A percentile compares a stretch with the other conserved stretches of the same genome.
Evolutionary conservation across 345 rosid genomes (phyloP).

Genomic region (Pugionium cornutum): DNA sequence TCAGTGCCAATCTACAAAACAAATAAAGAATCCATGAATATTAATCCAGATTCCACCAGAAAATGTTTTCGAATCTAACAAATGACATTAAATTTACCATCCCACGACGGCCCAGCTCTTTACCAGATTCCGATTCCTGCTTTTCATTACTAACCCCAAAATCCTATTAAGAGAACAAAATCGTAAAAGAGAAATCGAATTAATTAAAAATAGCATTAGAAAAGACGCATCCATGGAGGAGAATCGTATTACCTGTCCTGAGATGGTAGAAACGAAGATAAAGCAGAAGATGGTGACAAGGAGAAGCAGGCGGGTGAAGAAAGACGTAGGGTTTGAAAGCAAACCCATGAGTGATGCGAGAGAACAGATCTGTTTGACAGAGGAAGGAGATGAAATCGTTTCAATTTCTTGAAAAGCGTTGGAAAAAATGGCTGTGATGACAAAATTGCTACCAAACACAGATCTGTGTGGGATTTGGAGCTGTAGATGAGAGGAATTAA

Average conservation of each 20-base stretch:
- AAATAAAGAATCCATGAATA: conserved; percentile 7
- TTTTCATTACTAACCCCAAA: conserved; percentile 46
- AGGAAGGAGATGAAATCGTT: conserved; percentile 11
- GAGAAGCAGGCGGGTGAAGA: conserved; percentile 36
- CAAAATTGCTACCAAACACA: too few species aligned
- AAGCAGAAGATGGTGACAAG: conserved; percentile 35
- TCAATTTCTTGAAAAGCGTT: conserved; percentile 20
- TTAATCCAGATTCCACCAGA: conserved; percentile 3
- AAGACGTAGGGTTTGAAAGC: conserved; percentile 31
- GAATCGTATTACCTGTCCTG: conserved; percentile 47
- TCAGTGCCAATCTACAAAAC: conserved; percentile 51
- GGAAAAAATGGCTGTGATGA: background rate
- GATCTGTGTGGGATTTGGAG: too few species aligned
- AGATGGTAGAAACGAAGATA: conserved; percentile 42
- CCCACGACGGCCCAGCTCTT: conserved; percentile 93
- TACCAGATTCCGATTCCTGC: conserved; percentile 50
- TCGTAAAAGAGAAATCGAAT: background rate
- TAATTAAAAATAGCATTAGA: background rate
- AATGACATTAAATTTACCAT: conserved; percentile 50
- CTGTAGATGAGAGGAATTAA: too few species aligned
- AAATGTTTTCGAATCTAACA: conserved; percentile 10
- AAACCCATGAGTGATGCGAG: conserved; percentile 45
- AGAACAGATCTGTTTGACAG: conserved; percentile 23
- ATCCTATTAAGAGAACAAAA: conserved; percentile 44
- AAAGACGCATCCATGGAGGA: conserved; percentile 8